Evolutionary conservation across 2,329 filamentous ascomycete species (phyloP).

Genomic region (Colletotrichum sp.): DNA sequence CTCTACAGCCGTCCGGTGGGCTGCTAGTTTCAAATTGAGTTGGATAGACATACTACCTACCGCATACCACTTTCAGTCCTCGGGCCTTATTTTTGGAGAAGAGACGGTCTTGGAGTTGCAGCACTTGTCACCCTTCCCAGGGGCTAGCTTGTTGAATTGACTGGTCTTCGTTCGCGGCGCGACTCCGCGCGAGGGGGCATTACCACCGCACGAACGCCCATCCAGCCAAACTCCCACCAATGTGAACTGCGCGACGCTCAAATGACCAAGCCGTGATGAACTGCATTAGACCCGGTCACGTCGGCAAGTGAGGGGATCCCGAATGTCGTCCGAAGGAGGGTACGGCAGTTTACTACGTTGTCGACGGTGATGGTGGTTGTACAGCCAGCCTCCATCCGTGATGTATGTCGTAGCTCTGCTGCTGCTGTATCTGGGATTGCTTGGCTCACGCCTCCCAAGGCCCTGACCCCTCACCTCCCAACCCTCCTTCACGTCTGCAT

Average conservation of each 20-base stretch:
- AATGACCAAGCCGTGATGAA: not conserved
- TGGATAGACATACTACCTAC: not conserved
- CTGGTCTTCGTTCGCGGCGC: not conserved
- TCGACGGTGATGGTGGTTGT: not conserved
- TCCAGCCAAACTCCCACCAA: not conserved
- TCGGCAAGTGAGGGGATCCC: slow-evolving; percentile 9
- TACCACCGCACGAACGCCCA: not conserved
- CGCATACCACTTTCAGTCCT: not conserved
- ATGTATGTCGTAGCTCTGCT: not conserved
- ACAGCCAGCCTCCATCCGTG: not conserved
- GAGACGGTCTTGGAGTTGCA: not conserved
- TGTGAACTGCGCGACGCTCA: not conserved
- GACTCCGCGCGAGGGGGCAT: slow-evolving; percentile 2
- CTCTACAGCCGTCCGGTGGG: not conserved
- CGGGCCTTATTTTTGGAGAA: not conserved
- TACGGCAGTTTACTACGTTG: not conserved
- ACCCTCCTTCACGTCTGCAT: not conserved
- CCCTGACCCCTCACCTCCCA: not conserved
- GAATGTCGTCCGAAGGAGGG: slow-evolving; percentile 14
- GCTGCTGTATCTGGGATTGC: not conserved
- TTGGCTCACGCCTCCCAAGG: slow-evolving; percentile 3
- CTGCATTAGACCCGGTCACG: slow-evolving; percentile 13
- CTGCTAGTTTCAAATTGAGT: not conserved
- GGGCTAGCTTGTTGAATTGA: not conserved
- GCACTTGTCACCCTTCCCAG: not conserved